Evolutionary conservation across 2,329 filamentous ascomycete genomes (phyloP).

Genomic region (Paracoccidioides brasiliensis): DNA sequence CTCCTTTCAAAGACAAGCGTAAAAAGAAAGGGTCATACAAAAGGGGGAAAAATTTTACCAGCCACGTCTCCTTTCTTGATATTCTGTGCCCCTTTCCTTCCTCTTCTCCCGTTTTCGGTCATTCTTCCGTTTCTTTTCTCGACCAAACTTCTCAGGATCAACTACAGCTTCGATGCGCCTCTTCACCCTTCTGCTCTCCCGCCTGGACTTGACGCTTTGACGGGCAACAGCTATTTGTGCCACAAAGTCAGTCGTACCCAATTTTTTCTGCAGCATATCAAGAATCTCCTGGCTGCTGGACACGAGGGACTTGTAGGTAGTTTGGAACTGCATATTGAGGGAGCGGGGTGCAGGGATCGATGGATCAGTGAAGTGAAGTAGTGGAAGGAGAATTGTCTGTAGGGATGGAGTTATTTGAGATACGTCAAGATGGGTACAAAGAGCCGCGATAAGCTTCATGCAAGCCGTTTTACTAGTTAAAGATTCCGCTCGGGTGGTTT

Average conservation of each 20-base stretch:
- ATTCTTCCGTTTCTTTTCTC: slow-evolving; percentile 69
- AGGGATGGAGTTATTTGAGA: slow-evolving; percentile 50
- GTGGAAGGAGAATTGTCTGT: slow-evolving; percentile 49
- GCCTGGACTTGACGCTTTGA: slow-evolving; percentile 54
- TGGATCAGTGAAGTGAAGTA: slow-evolving; percentile 75
- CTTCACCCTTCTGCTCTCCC: slow-evolving; percentile 67
- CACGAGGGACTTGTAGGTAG: slow-evolving; percentile 56
- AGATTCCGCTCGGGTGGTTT: slow-evolving; percentile 46
- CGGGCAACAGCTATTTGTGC: slow-evolving; percentile 58
- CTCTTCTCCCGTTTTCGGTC: slow-evolving; percentile 73
- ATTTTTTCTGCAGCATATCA: slow-evolving; percentile 68
- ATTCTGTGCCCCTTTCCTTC: slow-evolving; percentile 64
- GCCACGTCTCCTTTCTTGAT: slow-evolving; percentile 57
- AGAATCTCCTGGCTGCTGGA: slow-evolving; percentile 63
- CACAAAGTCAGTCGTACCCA: slow-evolving; percentile 73
- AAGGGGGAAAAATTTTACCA: slow-evolving; percentile 37
- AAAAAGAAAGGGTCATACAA: background rate
- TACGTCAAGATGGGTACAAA: slow-evolving; percentile 49
- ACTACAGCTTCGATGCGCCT: slow-evolving; percentile 77
- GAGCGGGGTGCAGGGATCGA: slow-evolving; percentile 59
- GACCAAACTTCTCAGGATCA: slow-evolving; percentile 64
- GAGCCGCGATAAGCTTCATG: slow-evolving; percentile 58
- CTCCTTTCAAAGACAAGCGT: background rate
- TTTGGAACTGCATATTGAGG: slow-evolving; percentile 55
- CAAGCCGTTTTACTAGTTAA: slow-evolving; percentile 64